phyloP scores from a whole-genome alignment of 2,329 filamentous ascomycete genomes.

The Colletotrichum tabaci region DNA sequence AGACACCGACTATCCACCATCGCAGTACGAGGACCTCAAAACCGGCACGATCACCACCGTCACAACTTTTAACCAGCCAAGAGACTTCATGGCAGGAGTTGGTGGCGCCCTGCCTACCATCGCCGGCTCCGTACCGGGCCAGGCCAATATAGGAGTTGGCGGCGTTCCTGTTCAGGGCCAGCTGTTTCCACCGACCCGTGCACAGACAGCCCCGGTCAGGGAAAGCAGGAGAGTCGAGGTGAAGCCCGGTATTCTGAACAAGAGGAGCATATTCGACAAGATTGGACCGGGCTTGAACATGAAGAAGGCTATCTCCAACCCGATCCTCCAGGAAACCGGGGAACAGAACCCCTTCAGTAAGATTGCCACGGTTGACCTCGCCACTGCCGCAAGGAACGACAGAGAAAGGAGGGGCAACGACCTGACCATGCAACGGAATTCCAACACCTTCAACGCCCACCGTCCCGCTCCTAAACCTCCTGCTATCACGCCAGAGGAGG shows the following conservation, averaged over 20 bases:
- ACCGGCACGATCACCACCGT: slow-evolving; percentile 55
- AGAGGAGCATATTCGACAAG: slow-evolving; percentile 49
- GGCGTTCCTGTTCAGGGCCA: slow-evolving; percentile 58
- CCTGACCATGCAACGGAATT: slow-evolving; percentile 49
- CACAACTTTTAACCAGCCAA: slow-evolving; percentile 54
- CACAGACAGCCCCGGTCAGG: slow-evolving; percentile 46
- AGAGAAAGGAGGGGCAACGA: slow-evolving; percentile 56
- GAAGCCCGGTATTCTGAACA: slow-evolving; percentile 44
- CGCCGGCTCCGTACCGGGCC: slow-evolving; percentile 54
- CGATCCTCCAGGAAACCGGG: slow-evolving; percentile 57
- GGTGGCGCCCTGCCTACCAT: slow-evolving; percentile 55
- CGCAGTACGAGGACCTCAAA: slow-evolving; percentile 66
- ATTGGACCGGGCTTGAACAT: slow-evolving; percentile 46
- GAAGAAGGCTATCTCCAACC: slow-evolving; percentile 65
- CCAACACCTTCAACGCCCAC: slow-evolving; percentile 50
- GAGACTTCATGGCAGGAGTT: slow-evolving; percentile 46
- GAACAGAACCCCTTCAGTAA: slow-evolving; percentile 59
- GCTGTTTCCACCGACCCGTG: slow-evolving; percentile 59
- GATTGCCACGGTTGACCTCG: slow-evolving; percentile 65
- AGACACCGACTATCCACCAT: slow-evolving; percentile 61
- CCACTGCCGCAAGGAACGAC: slow-evolving; percentile 64
- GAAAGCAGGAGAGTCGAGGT: slow-evolving; percentile 42
- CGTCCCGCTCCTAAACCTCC: slow-evolving; percentile 56
- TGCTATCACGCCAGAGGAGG: slow-evolving; percentile 51
- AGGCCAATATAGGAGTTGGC: slow-evolving; percentile 54